Evolutionary conservation across 495 filamentous ascomycete species (phyloP).

Genomic region (Hypoxylon rickii): DNA sequence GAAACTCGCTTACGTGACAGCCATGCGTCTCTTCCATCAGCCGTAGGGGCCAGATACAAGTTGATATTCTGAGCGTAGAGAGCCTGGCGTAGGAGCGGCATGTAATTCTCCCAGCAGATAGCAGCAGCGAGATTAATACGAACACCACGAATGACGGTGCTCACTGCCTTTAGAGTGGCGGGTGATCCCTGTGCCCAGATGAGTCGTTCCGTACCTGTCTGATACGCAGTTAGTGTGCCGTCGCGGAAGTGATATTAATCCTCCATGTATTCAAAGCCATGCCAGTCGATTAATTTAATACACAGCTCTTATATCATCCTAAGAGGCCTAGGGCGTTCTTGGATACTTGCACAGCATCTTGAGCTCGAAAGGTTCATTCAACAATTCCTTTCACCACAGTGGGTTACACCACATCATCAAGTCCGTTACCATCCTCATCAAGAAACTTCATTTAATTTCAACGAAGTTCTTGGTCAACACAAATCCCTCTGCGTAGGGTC

Average conservation of each 20-base stretch:
- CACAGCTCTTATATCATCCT: not conserved
- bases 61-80: constrained; percentile 93
- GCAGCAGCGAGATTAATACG: constrained; percentile 79
- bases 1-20: constrained; percentile 50
- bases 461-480: too few relatives aligned
- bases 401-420: too few relatives aligned
- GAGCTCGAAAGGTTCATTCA: too few relatives aligned
- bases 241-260: not conserved
- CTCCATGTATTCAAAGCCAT: too few relatives aligned
- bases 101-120: constrained; percentile 98
- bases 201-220: constrained; percentile 80
- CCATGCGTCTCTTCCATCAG: constrained; percentile 86
- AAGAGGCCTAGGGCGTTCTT: too few relatives aligned
- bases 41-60: constrained; percentile 89
- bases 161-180: constrained; percentile 78
- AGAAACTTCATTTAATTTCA: too few relatives aligned
- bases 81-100: constrained; percentile 75
- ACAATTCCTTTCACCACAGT: too few relatives aligned
- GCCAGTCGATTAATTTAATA: not conserved
- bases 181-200: constrained; percentile 90
- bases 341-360: too few relatives aligned
- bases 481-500: too few relatives aligned
- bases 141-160: constrained; percentile 77
- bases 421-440: too few relatives aligned
- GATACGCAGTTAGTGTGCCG: constrained; percentile 8